Percentiles rank a stretch among this genome's conserved stretches.
Conservation (phyloP, 768 basidiomycete genomes). For the Psilocybe sp. region DNA sequence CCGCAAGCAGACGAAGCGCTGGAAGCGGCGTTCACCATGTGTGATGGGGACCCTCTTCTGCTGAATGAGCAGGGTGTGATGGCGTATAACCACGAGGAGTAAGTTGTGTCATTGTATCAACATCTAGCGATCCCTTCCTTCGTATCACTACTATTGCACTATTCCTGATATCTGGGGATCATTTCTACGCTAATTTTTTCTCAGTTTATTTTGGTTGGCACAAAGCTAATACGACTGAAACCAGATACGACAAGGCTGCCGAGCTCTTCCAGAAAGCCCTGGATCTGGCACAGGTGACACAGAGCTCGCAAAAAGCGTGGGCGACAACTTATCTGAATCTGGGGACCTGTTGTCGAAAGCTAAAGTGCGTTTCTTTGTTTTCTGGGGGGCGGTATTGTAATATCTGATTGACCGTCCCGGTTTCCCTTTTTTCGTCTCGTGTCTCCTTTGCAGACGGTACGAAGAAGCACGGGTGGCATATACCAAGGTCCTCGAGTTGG, state of each 20-base stretch:
- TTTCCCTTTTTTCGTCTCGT: not conserved
- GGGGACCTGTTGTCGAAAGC: slow-evolving; percentile 83
- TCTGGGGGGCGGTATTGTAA: not conserved
- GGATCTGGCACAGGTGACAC: slow-evolving; percentile 79
- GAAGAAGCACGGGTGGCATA: slow-evolving; percentile 75
- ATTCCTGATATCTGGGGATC: no score
- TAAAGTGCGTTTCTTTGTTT: slow-evolving; percentile 49
- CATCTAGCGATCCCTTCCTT: not conserved
- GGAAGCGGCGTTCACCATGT: slow-evolving; percentile 75
- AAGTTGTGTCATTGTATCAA: slow-evolving; percentile 21
- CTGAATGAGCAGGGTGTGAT: slow-evolving; percentile 93
- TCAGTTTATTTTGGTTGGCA: not conserved
- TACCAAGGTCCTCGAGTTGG: slow-evolving; percentile 77
- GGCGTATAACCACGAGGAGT: slow-evolving; percentile 86
- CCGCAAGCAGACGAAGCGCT: slow-evolving; percentile 85
- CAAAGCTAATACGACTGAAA: no score
- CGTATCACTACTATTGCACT: no score
- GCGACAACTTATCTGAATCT: slow-evolving; percentile 88
- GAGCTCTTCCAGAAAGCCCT: slow-evolving; percentile 73
- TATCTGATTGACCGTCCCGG: not conserved
- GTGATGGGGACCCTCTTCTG: slow-evolving; percentile 84
- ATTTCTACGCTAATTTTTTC: no score
- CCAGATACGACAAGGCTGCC: slow-evolving; percentile 72
- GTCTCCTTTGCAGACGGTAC: slow-evolving; percentile 32
- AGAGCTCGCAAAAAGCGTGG: slow-evolving; percentile 85